Evolutionary conservation across 2,329 filamentous ascomycete genomes (phyloP), one percentile per base, ranked within the genome.

Genomic region (Botrytis hyacinthi): DNA sequence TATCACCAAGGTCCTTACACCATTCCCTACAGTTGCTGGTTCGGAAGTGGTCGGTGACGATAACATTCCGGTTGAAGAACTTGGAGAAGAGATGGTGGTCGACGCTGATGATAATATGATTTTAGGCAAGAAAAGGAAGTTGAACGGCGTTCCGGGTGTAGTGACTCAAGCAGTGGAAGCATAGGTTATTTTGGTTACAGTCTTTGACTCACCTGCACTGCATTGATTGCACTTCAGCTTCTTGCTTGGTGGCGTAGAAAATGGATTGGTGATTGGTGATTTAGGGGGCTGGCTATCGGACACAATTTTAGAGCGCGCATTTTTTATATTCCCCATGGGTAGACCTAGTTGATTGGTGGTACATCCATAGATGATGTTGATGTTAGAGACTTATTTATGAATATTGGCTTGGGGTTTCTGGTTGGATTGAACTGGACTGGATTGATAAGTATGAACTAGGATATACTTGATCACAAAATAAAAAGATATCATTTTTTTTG

Each of bases 1-100:
- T 77, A 91, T 93, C 77, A 88, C 85, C 79, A 89, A 90, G 79
- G 90, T 92, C 29, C 85, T 93, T 71, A 91, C 88, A 51, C 89
- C 91, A 6, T 92, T 91, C 83, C 91, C 90, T 1, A 85, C 88
- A 20, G 88, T 91, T 26, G 84, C 84, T 72, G 86, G 87, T 42
- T 83, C 83, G 18, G 86, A 89, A 76, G 85, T 91, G 61, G 81
- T 89, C 73, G 86, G 86, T 1, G 60, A 70, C 20, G 42, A 54
- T 26, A 75, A 76, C 29, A 75, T 76, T 62, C 74, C 73, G 8
- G 78, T 80, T 68, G 78, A 80, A 72, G 79, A 81, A 46, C 78
- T 80, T 32, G 70, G 72, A 42, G 80, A 81, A n/a, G 76, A 76
- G 20, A 77, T 79, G 74, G 72, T 77, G 32, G 73, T 79, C 18